Percentiles rank a stretch among this genome's conserved stretches.
phyloP scores from a whole-genome alignment of 2,329 filamentous ascomycete species.

The Paramyrothecium sp. region DNA sequence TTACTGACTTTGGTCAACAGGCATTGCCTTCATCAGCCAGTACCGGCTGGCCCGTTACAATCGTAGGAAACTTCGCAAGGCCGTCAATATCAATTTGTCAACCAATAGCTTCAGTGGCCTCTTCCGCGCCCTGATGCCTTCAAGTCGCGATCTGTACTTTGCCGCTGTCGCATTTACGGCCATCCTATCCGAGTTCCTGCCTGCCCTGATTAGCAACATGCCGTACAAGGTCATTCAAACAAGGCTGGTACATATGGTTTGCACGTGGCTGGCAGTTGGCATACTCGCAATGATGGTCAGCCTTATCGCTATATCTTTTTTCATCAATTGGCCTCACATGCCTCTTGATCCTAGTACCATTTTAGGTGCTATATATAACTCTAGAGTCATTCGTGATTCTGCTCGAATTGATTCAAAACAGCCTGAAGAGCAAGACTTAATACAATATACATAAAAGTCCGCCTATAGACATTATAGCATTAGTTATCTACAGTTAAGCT shows the following conservation, averaged over 20 bases:
- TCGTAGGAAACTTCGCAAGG: conserved; percentile 30
- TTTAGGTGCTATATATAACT: conserved; percentile 43
- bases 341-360: conserved; percentile 46
- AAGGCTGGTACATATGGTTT: conserved; percentile 35
- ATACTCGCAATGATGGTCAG: conserved; percentile 42
- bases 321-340: conserved; percentile 41
- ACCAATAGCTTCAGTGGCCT: conserved; percentile 46
- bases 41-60: conserved; percentile 37
- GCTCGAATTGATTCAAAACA: too few relatives aligned
- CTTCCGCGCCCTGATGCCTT: conserved; percentile 19
- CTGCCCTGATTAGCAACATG: conserved; percentile 46
- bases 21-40: conserved; percentile 42
- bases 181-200: conserved; percentile 48
- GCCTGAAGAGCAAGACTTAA: too few relatives aligned
- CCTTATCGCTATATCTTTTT: conserved; percentile 36
- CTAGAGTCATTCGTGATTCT: too few relatives aligned
- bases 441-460: too few relatives aligned
- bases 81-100: conserved; percentile 38
- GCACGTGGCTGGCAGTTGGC: conserved; percentile 35
- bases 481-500: too few relatives aligned
- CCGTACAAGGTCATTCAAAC: conserved; percentile 43
- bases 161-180: conserved; percentile 38
- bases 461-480: too few relatives aligned
- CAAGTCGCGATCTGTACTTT: conserved; percentile 35
- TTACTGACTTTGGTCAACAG: conserved; percentile 21